Evolutionary conservation across 345 rosid genomes (phyloP), one percentile per base, ranked within the genome.

Genomic region (Isatis tinctoria): DNA sequence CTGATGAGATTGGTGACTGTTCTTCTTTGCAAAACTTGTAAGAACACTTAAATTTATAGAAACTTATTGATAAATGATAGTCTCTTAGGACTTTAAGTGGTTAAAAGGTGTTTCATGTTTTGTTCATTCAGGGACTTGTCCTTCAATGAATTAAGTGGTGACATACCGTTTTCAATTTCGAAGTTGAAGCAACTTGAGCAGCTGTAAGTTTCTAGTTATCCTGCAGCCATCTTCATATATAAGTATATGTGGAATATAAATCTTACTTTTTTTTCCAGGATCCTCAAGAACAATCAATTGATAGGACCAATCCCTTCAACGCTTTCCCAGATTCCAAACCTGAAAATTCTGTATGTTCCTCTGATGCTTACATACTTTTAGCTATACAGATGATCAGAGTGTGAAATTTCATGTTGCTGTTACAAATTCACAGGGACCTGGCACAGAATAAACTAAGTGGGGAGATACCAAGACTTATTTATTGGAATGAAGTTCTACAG

Each of bases 401-500:
- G 10, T 49, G 43, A 61, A 40, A 35, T 54, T 41, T 22, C 6
- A 10, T 35, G 47, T 74, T 59, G 10, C 35, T 64, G 44, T 10
- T 48, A 27, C 28, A 66, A 40, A 57, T 54, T 75, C 41, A 1
- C 82, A 95, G 99, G 82, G 99, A 95, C 81, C 60, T 95, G 40
- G 97, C 98, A 24, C 97, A 88, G 76, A 95, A 95, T 77, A 84
- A 79, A 70, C 90, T 95, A 53, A 84, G 90, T 72, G 98, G 98
- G 62, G 99, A 95, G 81, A 86, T 95, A 75, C 99, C 99, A 8
- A 90, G 97, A 83, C 94, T 95, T 36, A 78, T 95, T n/a, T 95
- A 92, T 81, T 95, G 99, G 99, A 95, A 90, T 78, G 99, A 95
- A 85, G 98, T 95, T 78, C 77, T 95, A 72, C 99, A 95, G 70